Evolutionary conservation across 2,329 filamentous ascomycete genomes (phyloP).

Genomic region (Boeremia lycopersici): DNA sequence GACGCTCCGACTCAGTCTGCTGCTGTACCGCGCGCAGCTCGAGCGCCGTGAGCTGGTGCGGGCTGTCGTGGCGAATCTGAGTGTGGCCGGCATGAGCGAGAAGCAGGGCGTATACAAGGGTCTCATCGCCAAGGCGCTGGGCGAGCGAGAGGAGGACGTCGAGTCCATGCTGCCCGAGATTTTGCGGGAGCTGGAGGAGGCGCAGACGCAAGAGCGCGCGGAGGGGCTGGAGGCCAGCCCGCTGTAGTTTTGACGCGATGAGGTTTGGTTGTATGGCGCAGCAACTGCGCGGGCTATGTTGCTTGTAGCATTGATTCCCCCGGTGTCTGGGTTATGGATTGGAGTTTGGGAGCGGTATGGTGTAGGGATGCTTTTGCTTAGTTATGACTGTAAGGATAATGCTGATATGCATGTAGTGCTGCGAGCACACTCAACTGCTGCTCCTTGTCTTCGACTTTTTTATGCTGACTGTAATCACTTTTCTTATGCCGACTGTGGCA

Average conservation of each 20-base stretch:
- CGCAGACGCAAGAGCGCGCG: slow-evolving; percentile 48
- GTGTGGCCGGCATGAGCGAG: slow-evolving; percentile 72
- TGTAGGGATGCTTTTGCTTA: not conserved
- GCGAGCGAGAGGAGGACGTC: slow-evolving; percentile 70
- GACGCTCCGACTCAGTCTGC: slow-evolving; percentile 62
- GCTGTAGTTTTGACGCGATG: slow-evolving; percentile 10
- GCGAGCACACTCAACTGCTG: not conserved
- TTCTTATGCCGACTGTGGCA: no score
- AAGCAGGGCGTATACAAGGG: slow-evolving; percentile 75
- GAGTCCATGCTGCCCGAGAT: slow-evolving; percentile 65
- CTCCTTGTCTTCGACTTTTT: no score
- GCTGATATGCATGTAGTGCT: slow-evolving; percentile 6
- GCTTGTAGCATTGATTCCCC: slow-evolving; percentile 1
- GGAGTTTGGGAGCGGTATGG: not conserved
- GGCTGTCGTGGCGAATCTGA: slow-evolving; percentile 72
- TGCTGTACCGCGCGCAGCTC: slow-evolving; percentile 62
- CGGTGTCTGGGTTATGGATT: not conserved
- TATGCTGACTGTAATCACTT: no score
- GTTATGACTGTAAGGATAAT: slow-evolving; percentile 9
- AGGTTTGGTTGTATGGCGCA: not conserved
- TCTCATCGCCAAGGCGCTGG: slow-evolving; percentile 71
- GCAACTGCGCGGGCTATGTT: not conserved
- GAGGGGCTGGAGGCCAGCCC: slow-evolving; percentile 45
- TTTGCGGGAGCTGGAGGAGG: slow-evolving; percentile 55
- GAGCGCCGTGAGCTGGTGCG: slow-evolving; percentile 68